Conservation (phyloP, 495 filamentous ascomycete species). For the Bathelium albidoporum region DNA sequence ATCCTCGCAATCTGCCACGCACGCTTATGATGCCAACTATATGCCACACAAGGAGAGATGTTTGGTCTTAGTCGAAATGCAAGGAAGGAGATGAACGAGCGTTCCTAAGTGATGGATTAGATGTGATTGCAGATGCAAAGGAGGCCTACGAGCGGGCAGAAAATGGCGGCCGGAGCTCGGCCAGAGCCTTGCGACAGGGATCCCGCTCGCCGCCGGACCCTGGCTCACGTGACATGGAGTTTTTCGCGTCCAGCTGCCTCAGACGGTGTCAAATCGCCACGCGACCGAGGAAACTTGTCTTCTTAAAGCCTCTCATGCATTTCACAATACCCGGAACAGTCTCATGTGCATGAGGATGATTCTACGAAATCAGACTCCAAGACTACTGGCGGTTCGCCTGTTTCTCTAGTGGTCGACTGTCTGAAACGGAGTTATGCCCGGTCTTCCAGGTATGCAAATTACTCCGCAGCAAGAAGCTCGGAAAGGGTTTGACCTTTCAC, state of each 20-base stretch:
- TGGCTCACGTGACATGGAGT: not conserved
- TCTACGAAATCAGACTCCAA: conserved; percentile 16
- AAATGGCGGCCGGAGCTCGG: not conserved
- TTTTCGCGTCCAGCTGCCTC: not conserved
- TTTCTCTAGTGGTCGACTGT: conserved; percentile 17
- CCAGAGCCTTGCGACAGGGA: not conserved
- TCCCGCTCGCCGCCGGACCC: not conserved
- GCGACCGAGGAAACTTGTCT: not conserved
- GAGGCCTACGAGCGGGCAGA: not conserved
- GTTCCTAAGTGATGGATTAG: not conserved
- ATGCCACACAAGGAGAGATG: not conserved
- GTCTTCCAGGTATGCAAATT: conserved; percentile 61
- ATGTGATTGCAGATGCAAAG: not conserved
- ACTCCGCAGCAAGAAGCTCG: not conserved
- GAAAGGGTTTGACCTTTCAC: conserved; percentile 10
- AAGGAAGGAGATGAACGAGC: not conserved
- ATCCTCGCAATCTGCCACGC: no score
- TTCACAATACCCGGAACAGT: not conserved
- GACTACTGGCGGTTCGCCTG: conserved; percentile 17
- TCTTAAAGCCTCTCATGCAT: not conserved
- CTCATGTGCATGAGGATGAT: conserved; percentile 19
- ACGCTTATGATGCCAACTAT: no score
- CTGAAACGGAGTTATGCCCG: conserved; percentile 56
- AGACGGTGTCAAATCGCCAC: not conserved
- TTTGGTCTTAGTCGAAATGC: not conserved